These are phyloP conservation scores for Metroxylon sagu DNA, from an alignment of 176 grass and related monocot species.

Conservation along the genomic window DNA sequence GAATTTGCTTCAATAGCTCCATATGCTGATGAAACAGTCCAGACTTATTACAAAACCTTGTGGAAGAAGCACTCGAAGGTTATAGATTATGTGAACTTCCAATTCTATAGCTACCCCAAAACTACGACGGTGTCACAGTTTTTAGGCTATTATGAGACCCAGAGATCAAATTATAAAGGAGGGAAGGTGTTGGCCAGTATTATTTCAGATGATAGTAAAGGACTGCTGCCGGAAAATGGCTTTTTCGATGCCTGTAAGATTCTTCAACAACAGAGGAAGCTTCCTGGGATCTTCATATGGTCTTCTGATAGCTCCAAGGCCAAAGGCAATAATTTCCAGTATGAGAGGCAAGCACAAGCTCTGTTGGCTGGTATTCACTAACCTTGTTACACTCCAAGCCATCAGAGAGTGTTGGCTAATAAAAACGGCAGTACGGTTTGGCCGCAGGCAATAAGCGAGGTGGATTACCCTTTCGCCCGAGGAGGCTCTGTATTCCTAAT, in stretches of 20 bases:
- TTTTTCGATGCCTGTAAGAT: background rate
- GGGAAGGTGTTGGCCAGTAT: conserved; percentile 6
- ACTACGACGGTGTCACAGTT: background rate
- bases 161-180: background rate
- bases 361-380: no score
- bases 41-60: background rate
- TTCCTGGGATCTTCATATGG: conserved; percentile 6
- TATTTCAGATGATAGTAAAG: background rate
- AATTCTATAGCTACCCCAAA: background rate
- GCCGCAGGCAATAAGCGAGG: no score
- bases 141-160: background rate
- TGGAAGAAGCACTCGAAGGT: background rate
- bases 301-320: background rate
- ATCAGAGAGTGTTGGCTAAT: no score
- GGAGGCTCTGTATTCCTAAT: no score
- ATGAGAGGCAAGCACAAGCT: no score
- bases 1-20: background rate
- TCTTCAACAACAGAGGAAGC: background rate
- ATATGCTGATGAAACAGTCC: background rate
- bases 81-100: conserved; percentile 14
- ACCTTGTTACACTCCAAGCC: no score
- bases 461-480: no score
- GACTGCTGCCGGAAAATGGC: no score
- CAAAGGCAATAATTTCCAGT: background rate
- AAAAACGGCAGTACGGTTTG: no score